Percentiles rank a stretch among this genome's conserved stretches.
phyloP scores from a whole-genome alignment of 1,284 basidiomycete species.

The Sphaerobolus stellatus region DNA sequence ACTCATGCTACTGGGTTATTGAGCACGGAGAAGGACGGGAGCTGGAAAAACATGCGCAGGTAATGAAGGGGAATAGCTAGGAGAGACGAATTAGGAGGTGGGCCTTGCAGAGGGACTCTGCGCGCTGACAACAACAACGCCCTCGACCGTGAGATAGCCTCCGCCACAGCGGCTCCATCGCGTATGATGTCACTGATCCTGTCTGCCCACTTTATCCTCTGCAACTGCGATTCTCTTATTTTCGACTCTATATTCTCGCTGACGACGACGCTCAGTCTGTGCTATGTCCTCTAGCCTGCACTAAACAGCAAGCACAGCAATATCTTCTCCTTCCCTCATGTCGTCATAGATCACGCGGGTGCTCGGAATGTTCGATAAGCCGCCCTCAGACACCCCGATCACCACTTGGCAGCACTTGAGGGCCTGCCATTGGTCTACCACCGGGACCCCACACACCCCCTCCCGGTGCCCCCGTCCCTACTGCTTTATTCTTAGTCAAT shows the following conservation, averaged over 20 bases:
- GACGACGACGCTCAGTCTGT: too few relatives aligned
- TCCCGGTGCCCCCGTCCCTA: too few relatives aligned
- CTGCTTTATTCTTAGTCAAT: too few relatives aligned
- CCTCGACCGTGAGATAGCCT: constrained; percentile 8
- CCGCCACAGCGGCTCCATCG: constrained; percentile 7
- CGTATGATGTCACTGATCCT: constrained; percentile 7
- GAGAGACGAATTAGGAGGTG: neutral
- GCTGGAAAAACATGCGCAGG: neutral
- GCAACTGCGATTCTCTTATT: too few relatives aligned
- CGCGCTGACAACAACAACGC: constrained; percentile 5
- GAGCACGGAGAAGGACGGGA: constrained; percentile 2
- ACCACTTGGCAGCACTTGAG: too few relatives aligned
- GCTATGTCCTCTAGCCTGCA: too few relatives aligned
- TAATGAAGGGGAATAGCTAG: too few relatives aligned
- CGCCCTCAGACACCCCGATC: constrained; percentile 5
- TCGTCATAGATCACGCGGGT: constrained; percentile 5
- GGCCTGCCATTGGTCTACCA: too few relatives aligned
- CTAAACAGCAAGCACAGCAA: too few relatives aligned
- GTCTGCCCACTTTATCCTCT: neutral
- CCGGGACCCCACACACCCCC: too few relatives aligned
- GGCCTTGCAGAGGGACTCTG: neutral
- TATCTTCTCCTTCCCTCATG: neutral
- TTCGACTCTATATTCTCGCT: too few relatives aligned
- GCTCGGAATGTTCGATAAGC: neutral
- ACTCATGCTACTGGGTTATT: constrained; percentile 13